Evolutionary conservation across 257 asterid species (phyloP), one percentile per base, ranked within the genome.

Genomic region (Rhazya stricta): DNA sequence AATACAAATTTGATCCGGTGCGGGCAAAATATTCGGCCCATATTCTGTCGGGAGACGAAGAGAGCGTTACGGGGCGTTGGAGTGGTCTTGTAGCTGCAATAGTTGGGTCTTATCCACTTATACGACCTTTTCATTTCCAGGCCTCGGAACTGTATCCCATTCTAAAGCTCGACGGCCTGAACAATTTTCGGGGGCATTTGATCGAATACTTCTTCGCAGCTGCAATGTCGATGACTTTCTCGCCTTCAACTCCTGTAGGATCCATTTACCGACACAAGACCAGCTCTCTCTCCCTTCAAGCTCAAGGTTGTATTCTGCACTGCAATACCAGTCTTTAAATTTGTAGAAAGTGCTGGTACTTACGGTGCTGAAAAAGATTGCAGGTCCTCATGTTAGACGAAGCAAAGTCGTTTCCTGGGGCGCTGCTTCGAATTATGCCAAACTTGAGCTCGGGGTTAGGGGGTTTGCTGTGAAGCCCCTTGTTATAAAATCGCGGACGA

Each of bases 341-440:
- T 4, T 36, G 46, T 37, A 71, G 23, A 42, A 37, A 21, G 9
- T 36, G 2, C 63, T 15, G 3, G 39, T 75, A 6, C 57, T 62
- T 42, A 67, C 36, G 8, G 19, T 76, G 67, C 62, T 45, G 74
- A n/a, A 61, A 56, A 70, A 36, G 36, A 27, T 72, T 81, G 89
- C 86, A 92, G 99, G 73, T 67, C 79, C 83, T 56, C 54, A 62
- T 74, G 74, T 74, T 34, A 30, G 70, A 43, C 51, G 54, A 37
- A 80, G 79, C 69, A 84, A 83, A 80, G 81, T 48, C 67, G 81
- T 77, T 45, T 81, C 84, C 9, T 88, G 81, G 88, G 84, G 87
- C n/a, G 90, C 97, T 29, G 88, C 91, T 60, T 86, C 90, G 53
- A 89, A 68, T 83, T 90, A 87, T 83, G 90, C 77, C 65, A 87